phyloP scores from a whole-genome alignment of 768 basidiomycete genomes.

The Lentinula sp. region DNA sequence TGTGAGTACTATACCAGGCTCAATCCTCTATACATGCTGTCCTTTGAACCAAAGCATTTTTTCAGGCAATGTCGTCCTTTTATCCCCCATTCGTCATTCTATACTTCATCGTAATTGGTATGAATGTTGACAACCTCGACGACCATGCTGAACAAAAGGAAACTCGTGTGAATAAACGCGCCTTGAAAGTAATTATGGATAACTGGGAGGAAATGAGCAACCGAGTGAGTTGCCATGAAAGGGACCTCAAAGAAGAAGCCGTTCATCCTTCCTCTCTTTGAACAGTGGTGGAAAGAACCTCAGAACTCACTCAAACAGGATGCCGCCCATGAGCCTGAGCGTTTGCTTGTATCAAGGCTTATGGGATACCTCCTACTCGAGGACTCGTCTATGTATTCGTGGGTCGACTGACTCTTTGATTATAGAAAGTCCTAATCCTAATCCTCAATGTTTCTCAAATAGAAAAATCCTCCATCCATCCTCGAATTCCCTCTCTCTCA shows the following conservation, averaged over 20 bases:
- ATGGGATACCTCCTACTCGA: background rate
- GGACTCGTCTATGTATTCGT: background rate
- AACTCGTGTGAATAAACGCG: background rate
- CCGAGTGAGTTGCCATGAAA: background rate
- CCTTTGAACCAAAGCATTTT: background rate
- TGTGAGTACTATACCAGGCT: background rate
- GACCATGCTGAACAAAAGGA: background rate
- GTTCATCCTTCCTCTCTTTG: too few relatives aligned
- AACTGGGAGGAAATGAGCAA: background rate
- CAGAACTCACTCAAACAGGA: background rate
- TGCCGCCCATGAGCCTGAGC: background rate
- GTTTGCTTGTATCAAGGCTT: background rate
- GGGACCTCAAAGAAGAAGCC: background rate
- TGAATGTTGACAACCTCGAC: background rate
- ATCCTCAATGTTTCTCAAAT: background rate
- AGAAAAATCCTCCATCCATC: background rate
- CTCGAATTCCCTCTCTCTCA: background rate
- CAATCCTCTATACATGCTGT: background rate
- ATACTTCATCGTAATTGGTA: background rate
- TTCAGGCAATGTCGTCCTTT: background rate
- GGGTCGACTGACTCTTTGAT: background rate
- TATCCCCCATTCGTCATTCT: constrained; percentile 4
- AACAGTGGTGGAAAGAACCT: constrained; percentile 2
- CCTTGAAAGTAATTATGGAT: background rate
- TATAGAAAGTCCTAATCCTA: background rate